phyloP scores from a whole-genome alignment of 1,284 basidiomycete genomes.

The Ustilago tritici region DNA sequence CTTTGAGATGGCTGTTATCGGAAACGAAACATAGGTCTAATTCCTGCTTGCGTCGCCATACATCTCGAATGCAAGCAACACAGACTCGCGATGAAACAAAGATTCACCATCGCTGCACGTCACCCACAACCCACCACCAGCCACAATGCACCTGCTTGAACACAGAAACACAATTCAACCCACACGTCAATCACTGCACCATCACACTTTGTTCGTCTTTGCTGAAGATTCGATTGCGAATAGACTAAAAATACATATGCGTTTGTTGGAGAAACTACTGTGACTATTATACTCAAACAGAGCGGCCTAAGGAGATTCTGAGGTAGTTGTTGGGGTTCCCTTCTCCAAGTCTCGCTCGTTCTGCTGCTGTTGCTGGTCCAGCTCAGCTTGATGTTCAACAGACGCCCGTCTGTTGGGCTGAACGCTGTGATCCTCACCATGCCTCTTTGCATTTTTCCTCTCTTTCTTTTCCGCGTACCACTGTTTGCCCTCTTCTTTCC shows the following conservation, averaged over 20 bases:
- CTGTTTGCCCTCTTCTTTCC: constrained; percentile 70
- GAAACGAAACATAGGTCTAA: no score
- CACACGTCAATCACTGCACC: neutral
- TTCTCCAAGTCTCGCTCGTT: neutral
- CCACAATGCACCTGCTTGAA: no score
- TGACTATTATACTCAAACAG: neutral
- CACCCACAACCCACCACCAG: no score
- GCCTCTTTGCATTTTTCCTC: constrained; percentile 19
- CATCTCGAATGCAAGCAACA: no score
- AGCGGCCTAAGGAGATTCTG: neutral
- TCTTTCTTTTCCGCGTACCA: constrained; percentile 51
- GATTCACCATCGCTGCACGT: no score
- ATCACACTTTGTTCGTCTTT: neutral
- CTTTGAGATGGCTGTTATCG: no score
- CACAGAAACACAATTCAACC: neutral
- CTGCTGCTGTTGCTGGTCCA: neutral
- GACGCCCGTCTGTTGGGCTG: constrained; percentile 10
- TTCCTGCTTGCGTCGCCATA: no score
- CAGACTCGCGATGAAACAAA: no score
- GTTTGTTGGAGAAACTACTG: neutral
- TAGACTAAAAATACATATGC: neutral
- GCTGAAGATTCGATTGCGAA: no score
- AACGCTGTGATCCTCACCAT: constrained; percentile 6
- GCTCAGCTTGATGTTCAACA: neutral
- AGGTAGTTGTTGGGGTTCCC: neutral